Evolutionary conservation across 148 eudicot genomes (phyloP), one percentile per base, ranked within the genome.

Genomic region (Fagopyrum esculentum): DNA sequence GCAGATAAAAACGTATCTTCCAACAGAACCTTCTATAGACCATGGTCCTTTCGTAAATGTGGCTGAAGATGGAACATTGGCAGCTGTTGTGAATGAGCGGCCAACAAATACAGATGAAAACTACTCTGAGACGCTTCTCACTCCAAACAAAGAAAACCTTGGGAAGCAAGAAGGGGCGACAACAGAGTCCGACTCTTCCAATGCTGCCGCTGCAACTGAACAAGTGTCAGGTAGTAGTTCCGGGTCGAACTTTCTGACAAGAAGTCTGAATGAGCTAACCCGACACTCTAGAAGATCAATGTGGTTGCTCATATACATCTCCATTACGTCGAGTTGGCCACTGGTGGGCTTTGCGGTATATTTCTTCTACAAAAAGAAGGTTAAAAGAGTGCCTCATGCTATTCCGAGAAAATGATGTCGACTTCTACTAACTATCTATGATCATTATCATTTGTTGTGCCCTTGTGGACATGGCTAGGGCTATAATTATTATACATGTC

Each of bases 301-400:
- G 60, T 93, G 98, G 96, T 77, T 89, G 73, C 93, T 90, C 12
- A 85, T 86, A 77, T 93, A 89, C 76, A 80, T 90, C 52, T 91
- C 96, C 73, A 63, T 87, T 56, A 50, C 84, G 30, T 82, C 96
- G 35, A 86, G 81, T 76, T 90, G 88, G 93, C 96, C 93, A 9
- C 66, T 89, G 73, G 77, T 85, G 6, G 86, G 94, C 50, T 82
- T 88, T 40, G 92, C 84, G 30, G 73, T 92, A 16, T 83, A 78
- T 59, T 83, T 84, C 81, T 78, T 88, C 72, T 81, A 84, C 80
- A 84, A 75, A 77, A 90, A 87, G 85, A 71, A 48, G 9, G 82
- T 74, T 76, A 85, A 73, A 46, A 70, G 71, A 44, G 5, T 19
- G 35, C 63, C 74, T 30, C 82, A 84, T 26, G 63, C 72, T 35